These are phyloP conservation scores for Didymosphaeria variabile DNA, from an alignment of 2,329 filamentous ascomycete genomes.

Conservation along the genomic window DNA sequence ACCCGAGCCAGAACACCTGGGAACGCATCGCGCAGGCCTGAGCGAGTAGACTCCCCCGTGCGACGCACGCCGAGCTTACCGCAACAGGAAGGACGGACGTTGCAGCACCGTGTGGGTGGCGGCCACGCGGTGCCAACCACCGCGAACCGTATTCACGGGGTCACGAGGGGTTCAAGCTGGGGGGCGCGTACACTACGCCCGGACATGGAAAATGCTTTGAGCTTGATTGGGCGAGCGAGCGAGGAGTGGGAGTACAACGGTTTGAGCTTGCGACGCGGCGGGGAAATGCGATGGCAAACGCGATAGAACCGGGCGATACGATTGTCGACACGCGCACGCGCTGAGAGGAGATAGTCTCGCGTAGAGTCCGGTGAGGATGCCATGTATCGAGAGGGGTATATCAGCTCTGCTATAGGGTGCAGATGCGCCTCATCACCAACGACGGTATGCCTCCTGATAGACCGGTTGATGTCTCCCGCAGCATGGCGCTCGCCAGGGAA, in stretches of 20 bases:
- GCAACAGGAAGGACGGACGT: slow-evolving; percentile 13
- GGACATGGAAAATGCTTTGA: not conserved
- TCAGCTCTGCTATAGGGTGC: slow-evolving; percentile 6
- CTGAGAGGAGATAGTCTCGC: slow-evolving; percentile 7
- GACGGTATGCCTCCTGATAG: slow-evolving; percentile 6
- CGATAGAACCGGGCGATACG: slow-evolving; percentile 14
- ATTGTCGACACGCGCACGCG: not conserved
- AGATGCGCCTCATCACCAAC: slow-evolving; percentile 1
- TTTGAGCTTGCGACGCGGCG: not conserved
- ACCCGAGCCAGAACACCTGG: slow-evolving; percentile 12
- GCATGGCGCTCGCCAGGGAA: not conserved
- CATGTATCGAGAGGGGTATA: slow-evolving; percentile 2
- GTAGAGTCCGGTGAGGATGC: slow-evolving; percentile 1
- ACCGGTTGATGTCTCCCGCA: not conserved
- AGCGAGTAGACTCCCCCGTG: not conserved
- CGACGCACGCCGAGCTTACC: not conserved
- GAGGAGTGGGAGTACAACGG: slow-evolving; percentile 4
- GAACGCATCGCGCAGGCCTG: not conserved
- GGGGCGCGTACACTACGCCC: not conserved
- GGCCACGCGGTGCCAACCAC: slow-evolving; percentile 5
- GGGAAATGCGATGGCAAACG: slow-evolving; percentile 11
- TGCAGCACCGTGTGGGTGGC: slow-evolving; percentile 11
- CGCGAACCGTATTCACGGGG: not conserved
- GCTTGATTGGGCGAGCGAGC: not conserved
- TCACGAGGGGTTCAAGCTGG: not conserved